Evolutionary conservation across 2,329 filamentous ascomycete species (phyloP), one percentile per base, ranked within the genome.

Genomic region (Endoconidiophora laricicola): DNA sequence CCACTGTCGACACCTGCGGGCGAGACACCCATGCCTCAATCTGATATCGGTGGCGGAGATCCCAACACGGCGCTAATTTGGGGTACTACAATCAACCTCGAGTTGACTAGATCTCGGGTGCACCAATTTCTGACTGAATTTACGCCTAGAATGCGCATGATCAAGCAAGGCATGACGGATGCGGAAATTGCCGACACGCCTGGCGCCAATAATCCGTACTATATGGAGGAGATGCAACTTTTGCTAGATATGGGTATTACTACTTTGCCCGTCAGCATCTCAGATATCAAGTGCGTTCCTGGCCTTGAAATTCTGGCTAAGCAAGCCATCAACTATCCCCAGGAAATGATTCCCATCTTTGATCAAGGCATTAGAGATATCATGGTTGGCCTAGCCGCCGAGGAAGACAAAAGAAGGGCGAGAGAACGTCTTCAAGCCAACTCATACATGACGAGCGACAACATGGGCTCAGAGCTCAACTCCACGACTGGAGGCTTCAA

Each of bases 271-370:
- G 67, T 98, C 39, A 87, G 98, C 61, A 78, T 88, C 48, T 79
- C 78, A 51, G 93, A 98, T 58, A 71, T 98, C 53, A 94, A 93
- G 62, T 75, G 88, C 10, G 98, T 95, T 61, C 91, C 93, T 2
- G 80, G 86, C 1, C 96, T 91, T 0, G 72, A 82, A 58, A 96
- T 96, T 67, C 71, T 98, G 50, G 96, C 87, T 85, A 85, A 96
- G 62, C 93, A 98, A 64, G 71, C 93, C 52, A 86, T 94, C 62
- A 81, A 84, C 12, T 98, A 95, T 60, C 91, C 91, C 0, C 87
- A 91, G 60, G 91, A 98, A 72, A 88, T 98, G 48, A 83, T 98
- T 42, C 88, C 90, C 2, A 73, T 96, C 44, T 94, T 98, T 83
- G 93, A 98, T 72, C 86, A 94, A 63, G 80, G 81, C 4, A 78